Evolutionary conservation across 1,284 basidiomycete species (phyloP).

Genomic region (Sphaerobolus stellatus): DNA sequence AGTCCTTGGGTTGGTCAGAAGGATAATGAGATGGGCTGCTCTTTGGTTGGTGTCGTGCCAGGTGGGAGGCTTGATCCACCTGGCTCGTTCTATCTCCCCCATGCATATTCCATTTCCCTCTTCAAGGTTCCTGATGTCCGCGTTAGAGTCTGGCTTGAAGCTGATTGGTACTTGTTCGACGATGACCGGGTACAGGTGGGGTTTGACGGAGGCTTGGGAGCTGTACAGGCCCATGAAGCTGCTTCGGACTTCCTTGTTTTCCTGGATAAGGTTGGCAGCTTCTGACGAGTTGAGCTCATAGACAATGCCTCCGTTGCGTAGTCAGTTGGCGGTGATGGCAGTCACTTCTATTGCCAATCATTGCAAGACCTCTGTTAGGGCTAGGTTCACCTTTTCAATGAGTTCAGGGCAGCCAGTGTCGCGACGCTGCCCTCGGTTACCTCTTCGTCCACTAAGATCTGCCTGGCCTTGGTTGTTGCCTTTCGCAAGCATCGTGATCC

Average conservation of each 20-base stretch:
- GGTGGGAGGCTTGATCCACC: neutral
- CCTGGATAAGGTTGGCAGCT: neutral
- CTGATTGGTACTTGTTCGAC: too few relatives aligned
- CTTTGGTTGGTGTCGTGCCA: neutral
- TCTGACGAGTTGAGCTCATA: neutral
- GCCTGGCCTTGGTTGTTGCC: too few relatives aligned
- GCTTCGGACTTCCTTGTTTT: neutral
- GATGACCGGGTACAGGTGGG: too few relatives aligned
- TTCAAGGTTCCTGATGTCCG: neutral
- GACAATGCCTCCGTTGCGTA: neutral
- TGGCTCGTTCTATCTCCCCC: neutral
- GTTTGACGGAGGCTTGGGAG: too few relatives aligned
- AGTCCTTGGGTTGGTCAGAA: neutral
- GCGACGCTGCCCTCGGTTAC: too few relatives aligned
- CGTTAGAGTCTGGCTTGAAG: neutral
- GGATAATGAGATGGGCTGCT: neutral
- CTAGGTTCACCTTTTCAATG: too few relatives aligned
- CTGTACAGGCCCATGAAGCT: neutral
- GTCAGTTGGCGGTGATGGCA: neutral
- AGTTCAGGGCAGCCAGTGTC: too few relatives aligned
- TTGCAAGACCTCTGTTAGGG: too few relatives aligned
- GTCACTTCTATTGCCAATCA: too few relatives aligned
- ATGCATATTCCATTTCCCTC: neutral
- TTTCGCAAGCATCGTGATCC: too few relatives aligned
- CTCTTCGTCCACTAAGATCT: too few relatives aligned